Base-by-base conservation (phyloP, 768 basidiomycete species). In the Leccinum broughii region DNA sequence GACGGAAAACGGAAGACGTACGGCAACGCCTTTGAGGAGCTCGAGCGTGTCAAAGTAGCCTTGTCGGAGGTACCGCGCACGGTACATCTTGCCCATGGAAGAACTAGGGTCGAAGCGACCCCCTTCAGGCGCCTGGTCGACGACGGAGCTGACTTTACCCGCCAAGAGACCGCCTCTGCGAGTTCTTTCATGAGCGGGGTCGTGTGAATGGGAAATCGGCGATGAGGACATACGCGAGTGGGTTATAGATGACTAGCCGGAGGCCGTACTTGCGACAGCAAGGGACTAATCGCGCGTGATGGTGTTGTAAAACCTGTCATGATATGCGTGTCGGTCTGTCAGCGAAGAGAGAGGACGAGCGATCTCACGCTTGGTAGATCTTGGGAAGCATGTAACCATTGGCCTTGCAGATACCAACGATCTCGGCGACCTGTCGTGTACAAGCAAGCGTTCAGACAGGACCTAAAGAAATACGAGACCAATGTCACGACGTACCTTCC, bases 191-290 rank as follows among this genome's bases (percentile, higher is more conserved):
- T 58, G 3, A 54, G 41, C 0, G 2, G 39, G 39, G 39, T n/a
- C 17, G 39, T 44, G 35, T 30, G 49, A 3, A 52, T 1, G 3
- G n/a, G 41, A 9, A 17, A 28, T 15, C 0, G 49, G 11, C 17
- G 17, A 41, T 41, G 39, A 41, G 8, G 57, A 72, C 71, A 48
- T 60, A 80, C 76, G 78, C 84, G 56, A 87, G 73, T 50, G 84
- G 83, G 61, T 82, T 85, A 65, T 83, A 86, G 54, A 80, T 77
- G 49, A 84, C 83, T 61, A 86, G 77, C 41, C 81, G 78, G 50
- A 86, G 77, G 7, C 81, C 82, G 59, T 77, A 85, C 66, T 86
- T 85, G 41, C 84, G 77, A 57, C 83, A 78, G 70, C 83, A 85
- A 1, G 83, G 83, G 22, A 86, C 74, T 15, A 88, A 74, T 66